phyloP scores from a whole-genome alignment of 108 stramenopile genomes.

The Conticribra weissflogii region DNA sequence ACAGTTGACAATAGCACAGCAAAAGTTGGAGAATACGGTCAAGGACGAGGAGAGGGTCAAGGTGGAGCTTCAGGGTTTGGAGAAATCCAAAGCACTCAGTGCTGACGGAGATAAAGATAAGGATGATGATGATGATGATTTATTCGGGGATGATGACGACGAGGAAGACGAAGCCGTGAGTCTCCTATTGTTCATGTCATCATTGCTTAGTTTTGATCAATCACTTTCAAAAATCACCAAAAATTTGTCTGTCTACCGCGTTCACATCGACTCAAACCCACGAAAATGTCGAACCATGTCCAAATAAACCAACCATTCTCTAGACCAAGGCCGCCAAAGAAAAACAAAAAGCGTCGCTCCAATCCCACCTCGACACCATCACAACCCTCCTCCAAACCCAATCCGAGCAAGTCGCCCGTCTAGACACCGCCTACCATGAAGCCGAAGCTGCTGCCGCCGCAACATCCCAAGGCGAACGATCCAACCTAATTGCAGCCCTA shows the following conservation, averaged over 20 bases:
- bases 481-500: slow-evolving; percentile 3
- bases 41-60: slow-evolving; percentile 64
- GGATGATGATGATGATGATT: slow-evolving; percentile 67
- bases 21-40: slow-evolving; percentile 61
- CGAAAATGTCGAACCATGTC: too few relatives aligned
- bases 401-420: slow-evolving; percentile 71
- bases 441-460: slow-evolving; percentile 45
- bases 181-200: slow-evolving; percentile 6
- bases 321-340: slow-evolving; percentile 57
- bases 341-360: slow-evolving; percentile 54
- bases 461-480: slow-evolving; percentile 47
- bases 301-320: neutral
- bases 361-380: slow-evolving; percentile 64
- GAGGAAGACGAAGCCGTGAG: slow-evolving; percentile 68
- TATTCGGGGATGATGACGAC: slow-evolving; percentile 72
- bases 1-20: slow-evolving; percentile 53
- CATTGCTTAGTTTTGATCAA: slow-evolving; percentile 1
- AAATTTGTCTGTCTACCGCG: neutral
- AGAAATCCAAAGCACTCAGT: slow-evolving; percentile 47
- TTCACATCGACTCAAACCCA: too few relatives aligned
- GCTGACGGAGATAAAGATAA: slow-evolving; percentile 2
- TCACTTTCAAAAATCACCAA: neutral
- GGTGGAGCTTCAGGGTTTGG: slow-evolving; percentile 63
- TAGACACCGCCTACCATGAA: slow-evolving; percentile 48
- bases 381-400: slow-evolving; percentile 57